phyloP scores from a whole-genome alignment of 106 monocot genomes.

The Acorus calamus region DNA sequence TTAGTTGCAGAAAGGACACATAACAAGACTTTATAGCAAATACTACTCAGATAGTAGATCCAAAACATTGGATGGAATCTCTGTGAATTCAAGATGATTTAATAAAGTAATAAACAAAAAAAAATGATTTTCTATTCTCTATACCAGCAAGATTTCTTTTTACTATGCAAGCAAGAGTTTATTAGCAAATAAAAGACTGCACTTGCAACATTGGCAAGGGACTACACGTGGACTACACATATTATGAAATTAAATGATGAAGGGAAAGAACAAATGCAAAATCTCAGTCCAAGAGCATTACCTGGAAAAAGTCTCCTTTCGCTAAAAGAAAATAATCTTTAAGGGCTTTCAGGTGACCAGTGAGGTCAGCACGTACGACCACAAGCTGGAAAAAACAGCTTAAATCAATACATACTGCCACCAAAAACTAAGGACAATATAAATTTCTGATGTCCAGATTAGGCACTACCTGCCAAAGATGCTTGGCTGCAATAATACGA shows the following conservation, averaged over 20 bases:
- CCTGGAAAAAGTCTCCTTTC: slow-evolving; percentile 99
- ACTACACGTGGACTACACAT: too few relatives aligned
- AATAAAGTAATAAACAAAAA: too few relatives aligned
- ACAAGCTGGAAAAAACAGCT: slow-evolving; percentile 56
- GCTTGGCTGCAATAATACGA: slow-evolving; percentile 84
- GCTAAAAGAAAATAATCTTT: slow-evolving; percentile 99
- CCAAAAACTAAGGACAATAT: neutral
- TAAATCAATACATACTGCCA: slow-evolving; percentile 4
- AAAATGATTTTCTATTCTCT: too few relatives aligned
- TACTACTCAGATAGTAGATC: too few relatives aligned
- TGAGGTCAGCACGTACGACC: slow-evolving; percentile 87
- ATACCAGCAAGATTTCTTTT: too few relatives aligned
- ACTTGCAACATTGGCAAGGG: too few relatives aligned
- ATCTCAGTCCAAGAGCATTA: slow-evolving; percentile 6
- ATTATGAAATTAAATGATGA: neutral
- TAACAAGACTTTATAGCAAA: too few relatives aligned
- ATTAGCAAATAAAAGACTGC: too few relatives aligned
- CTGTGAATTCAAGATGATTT: too few relatives aligned
- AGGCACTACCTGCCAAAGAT: slow-evolving; percentile 87
- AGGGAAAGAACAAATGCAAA: neutral
- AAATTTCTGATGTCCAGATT: neutral
- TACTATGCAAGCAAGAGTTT: too few relatives aligned
- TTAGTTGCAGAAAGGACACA: too few relatives aligned
- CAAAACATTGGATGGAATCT: too few relatives aligned
- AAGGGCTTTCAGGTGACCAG: slow-evolving; percentile 92